Evolutionary conservation across 441 rosid species (phyloP).

Genomic region (Croton laevigatus): DNA sequence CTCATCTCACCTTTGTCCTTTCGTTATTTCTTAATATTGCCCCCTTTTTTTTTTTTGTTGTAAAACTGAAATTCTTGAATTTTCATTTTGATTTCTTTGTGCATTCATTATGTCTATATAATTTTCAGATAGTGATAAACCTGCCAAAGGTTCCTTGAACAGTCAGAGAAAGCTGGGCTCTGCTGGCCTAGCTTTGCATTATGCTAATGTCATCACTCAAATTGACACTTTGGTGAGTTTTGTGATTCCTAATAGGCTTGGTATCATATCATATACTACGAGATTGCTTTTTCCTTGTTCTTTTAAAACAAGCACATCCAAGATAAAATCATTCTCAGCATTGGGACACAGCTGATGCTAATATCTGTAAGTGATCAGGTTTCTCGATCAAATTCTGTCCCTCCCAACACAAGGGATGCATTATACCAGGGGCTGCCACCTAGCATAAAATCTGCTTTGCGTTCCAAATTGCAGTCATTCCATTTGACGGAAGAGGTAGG

Average conservation of each 20-base stretch:
- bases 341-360: slow-evolving; percentile 3
- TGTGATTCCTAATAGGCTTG: slow-evolving; percentile 1
- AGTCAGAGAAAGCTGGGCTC: slow-evolving; percentile 70
- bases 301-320: neutral
- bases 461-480: slow-evolving; percentile 64
- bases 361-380: slow-evolving; percentile 52
- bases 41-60: neutral
- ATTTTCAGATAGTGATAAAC: slow-evolving; percentile 63
- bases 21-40: neutral
- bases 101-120: neutral
- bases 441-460: slow-evolving; percentile 73
- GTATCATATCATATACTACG: neutral
- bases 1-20: neutral
- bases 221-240: slow-evolving; percentile 91
- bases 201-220: slow-evolving; percentile 91
- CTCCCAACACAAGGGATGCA: slow-evolving; percentile 90
- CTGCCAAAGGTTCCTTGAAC: slow-evolving; percentile 40
- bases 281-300: neutral
- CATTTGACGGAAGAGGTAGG: slow-evolving; percentile 80
- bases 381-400: slow-evolving; percentile 90
- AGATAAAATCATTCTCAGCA: slow-evolving; percentile 1
- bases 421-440: slow-evolving; percentile 97
- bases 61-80: neutral
- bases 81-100: neutral
- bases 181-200: slow-evolving; percentile 97